A percentile compares a stretch with the other conserved stretches of the same genome.
Conservation (phyloP, 2,329 filamentous ascomycete species). For the Metarhizium guizhouense region DNA sequence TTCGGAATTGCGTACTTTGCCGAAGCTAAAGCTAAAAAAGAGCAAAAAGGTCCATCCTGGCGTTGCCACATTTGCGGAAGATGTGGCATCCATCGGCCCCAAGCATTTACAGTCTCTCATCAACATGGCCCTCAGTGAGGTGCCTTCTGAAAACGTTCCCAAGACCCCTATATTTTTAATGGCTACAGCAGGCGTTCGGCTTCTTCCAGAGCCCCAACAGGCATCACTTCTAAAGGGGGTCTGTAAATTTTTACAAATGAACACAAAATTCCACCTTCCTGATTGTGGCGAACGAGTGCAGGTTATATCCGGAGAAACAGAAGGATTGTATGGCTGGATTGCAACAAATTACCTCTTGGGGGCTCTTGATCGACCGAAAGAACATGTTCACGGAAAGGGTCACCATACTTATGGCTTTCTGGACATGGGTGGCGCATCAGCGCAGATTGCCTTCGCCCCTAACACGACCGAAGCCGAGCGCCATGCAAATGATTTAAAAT, state of each 20-base stretch:
- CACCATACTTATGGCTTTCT: conserved; percentile 96
- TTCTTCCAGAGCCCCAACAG: conserved; percentile 68
- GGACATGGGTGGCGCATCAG: conserved; percentile 96
- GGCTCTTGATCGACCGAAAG: conserved; percentile 70
- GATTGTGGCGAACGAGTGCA: conserved; percentile 86
- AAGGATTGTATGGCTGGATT: conserved; percentile 95
- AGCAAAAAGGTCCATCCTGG: conserved; percentile 92
- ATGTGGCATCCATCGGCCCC: conserved; percentile 64
- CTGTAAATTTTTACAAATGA: conserved; percentile 70
- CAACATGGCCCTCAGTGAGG: conserved; percentile 68
- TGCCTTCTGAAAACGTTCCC: conserved; percentile 66
- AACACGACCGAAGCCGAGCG: conserved; percentile 84
- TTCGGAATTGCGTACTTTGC: conserved; percentile 52
- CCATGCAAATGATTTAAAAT: conserved; percentile 80
- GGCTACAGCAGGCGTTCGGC: conserved; percentile 89
- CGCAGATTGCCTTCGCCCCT: conserved; percentile 95
- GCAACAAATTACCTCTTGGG: conserved; percentile 92
- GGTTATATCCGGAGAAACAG: conserved; percentile 90
- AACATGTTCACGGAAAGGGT: conserved; percentile 72
- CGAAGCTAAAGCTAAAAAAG: conserved; percentile 74
- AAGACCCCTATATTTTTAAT: conserved; percentile 92
- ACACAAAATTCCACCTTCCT: conserved; percentile 76
- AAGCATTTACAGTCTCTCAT: conserved; percentile 75
- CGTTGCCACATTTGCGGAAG: conserved; percentile 80
- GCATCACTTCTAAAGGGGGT: conserved; percentile 64